Evolutionary conservation across 1,284 basidiomycete species (phyloP), one percentile per base, ranked within the genome.

Genomic region (Irpex rosettiformis): DNA sequence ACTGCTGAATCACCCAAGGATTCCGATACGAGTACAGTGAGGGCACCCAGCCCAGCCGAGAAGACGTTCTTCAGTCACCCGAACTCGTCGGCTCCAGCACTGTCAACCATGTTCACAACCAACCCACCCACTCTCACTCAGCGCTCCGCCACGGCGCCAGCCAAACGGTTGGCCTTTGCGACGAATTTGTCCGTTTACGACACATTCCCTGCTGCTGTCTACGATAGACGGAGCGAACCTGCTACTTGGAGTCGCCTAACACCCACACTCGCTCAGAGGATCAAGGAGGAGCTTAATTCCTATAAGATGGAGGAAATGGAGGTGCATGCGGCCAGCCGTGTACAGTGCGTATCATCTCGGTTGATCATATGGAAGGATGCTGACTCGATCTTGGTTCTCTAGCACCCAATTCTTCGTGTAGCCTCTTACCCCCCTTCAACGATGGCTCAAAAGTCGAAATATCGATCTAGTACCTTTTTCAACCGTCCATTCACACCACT

Each of bases 241-340:
- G 96, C 95, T 51, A 98, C 96, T 21, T 98, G 95, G 87, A 98
- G 96, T 77, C 84, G 93, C 30, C 77, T 99, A 67, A 99, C 96
- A 55, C 96, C 96, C 49, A 86, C 91, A 61, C 78, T 98, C 67
- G 96, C 96, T 48, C 93, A 97, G 79, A 82, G 90, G 64, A 98
- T 98, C 75, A 98, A 98, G 80, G 93, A 96, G 75, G 93, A 96
- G 77, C 79, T 96, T 51, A 96, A 97, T 75, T 94, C 93, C 61
- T 97, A 91, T 78, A 97, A 97, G 81, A 93, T 97, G 90, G 95
- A 97, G 75, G 93, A 96, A 77, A 97, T 98, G 95, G 93, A 94
- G 70, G 93, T 98, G 61, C 95, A 97, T 74, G 88, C 90, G 63
- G 78, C 88, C 52, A 94, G 91, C 74, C 85, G 92, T 72, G 84